Base-by-base conservation (phyloP, 495 filamentous ascomycete species). In the Penicillium robsamsonii region DNA sequence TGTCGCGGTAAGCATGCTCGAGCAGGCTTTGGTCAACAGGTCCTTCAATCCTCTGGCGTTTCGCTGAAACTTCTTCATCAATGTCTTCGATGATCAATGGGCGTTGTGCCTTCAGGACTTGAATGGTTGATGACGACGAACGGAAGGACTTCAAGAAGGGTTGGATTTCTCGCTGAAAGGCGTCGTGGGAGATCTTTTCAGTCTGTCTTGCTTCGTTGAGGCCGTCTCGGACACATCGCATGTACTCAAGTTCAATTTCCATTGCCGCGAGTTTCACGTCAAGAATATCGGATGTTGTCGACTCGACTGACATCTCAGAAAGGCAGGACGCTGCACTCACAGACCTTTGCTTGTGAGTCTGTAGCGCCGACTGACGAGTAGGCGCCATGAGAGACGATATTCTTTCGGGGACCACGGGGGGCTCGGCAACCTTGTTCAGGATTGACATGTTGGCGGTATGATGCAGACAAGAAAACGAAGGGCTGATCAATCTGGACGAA, bases 251-350 rank as follows among this genome's bases (percentile, higher is more conserved):
- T 40, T 40, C 37, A 40, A 4, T 40, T 40, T 40, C 37, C 37
- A 40, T 40, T 18, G 37, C 37, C n/a, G 37, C 37, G 37, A 40
- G n/a, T 40, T 40, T 40, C 37, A 17, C 7, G 15, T 18, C 37
- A 40, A 40, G 37, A 40, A 40, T 40, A 40, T 40, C 37, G n/a
- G 37, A 40, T 40, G n/a, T 40, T 40, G 37, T n/a, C n/a, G n/a
- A 40, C n/a, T 40, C n/a, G 18, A 9, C 5, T 40, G 37, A 40
- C 37, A 40, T 40, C 37, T 40, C 37, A 40, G 37, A 40, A 40
- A 40, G 37, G 37, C 37, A n/a, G 15, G 37, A 40, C 18, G 37
- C 37, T 40, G n/a, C 37, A 40, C 37, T 40, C 12, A 17, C 37
- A 40, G 37, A 40, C 37, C 37, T 40, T n/a, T 40, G 37, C 13